Evolutionary conservation across 1,284 basidiomycete genomes (phyloP).

Genomic region (Dichomitus squalens): DNA sequence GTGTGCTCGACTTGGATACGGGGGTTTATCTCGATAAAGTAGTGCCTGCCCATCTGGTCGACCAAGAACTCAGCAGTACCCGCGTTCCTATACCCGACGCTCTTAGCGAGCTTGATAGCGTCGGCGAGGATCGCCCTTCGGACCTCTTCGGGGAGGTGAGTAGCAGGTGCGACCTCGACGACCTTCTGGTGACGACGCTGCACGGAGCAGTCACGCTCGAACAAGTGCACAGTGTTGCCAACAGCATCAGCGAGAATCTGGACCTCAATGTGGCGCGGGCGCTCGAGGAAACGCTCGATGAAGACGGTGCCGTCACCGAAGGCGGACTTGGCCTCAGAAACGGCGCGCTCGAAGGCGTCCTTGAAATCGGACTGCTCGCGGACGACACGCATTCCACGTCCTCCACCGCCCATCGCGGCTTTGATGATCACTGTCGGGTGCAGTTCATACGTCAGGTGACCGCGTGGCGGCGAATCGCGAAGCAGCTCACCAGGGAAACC

Average conservation of each 20-base stretch:
- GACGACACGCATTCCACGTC: constrained; percentile 98
- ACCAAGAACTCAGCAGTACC: constrained; percentile 98
- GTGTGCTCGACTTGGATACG: constrained; percentile 99
- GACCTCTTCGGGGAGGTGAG: constrained; percentile 89
- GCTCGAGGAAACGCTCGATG: constrained; percentile 97
- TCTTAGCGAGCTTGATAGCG: constrained; percentile 93
- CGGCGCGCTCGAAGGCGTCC: constrained; percentile 89
- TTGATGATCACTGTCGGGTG: constrained; percentile 83
- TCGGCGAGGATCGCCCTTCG: constrained; percentile 87
- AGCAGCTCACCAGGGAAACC: constrained; percentile 83
- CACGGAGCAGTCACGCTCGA: constrained; percentile 98
- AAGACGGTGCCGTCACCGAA: constrained; percentile 99
- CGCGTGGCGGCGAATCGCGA: background rate
- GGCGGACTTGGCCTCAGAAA: constrained; percentile 92
- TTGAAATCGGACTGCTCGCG: constrained; percentile 92
- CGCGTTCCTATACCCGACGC: constrained; percentile 94
- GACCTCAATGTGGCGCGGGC: constrained; percentile 96
- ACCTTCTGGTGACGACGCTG: constrained; percentile 99
- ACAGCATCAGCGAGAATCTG: constrained; percentile 90
- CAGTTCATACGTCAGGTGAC: background rate
- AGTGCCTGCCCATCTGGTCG: constrained; percentile 93
- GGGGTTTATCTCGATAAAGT: constrained; percentile 99
- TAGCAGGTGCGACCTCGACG: constrained; percentile 97
- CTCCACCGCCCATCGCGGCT: constrained; percentile 98
- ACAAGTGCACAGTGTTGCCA: constrained; percentile 96